These are phyloP conservation scores for Corynascus novoguineensis DNA, from an alignment of 495 filamentous ascomycete genomes.

Conservation along the genomic window DNA sequence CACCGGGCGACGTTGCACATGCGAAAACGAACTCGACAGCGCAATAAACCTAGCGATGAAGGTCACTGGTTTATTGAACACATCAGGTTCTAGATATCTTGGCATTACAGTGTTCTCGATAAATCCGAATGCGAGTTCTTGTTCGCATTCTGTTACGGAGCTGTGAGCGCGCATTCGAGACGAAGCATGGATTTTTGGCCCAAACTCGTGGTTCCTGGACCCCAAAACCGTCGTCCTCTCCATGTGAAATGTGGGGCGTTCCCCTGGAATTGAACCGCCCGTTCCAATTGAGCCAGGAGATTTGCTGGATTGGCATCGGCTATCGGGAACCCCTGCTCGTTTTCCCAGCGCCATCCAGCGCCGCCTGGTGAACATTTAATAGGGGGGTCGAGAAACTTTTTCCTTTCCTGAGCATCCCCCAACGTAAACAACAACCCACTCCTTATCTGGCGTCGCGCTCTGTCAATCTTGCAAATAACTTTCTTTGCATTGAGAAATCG, in stretches of 20 bases:
- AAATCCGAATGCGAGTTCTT: constrained; percentile 3
- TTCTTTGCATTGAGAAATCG: not conserved
- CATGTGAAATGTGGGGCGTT: constrained; percentile 7
- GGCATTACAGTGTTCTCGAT: not conserved
- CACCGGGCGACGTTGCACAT: not conserved
- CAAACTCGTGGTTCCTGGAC: not conserved
- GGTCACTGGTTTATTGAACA: not conserved
- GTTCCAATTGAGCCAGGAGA: constrained; percentile 7
- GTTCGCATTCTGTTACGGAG: too few relatives aligned
- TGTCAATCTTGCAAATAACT: too few relatives aligned
- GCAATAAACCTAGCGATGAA: not conserved
- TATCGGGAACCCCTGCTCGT: constrained; percentile 5
- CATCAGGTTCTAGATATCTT: not conserved
- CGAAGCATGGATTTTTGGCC: constrained; percentile 1
- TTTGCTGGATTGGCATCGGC: constrained; percentile 5
- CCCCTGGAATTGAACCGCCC: not conserved
- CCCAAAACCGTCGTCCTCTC: not conserved
- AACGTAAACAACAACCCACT: not conserved
- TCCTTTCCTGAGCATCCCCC: not conserved
- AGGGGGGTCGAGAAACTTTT: constrained; percentile 19
- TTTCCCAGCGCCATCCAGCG: not conserved
- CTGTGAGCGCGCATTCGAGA: not conserved
- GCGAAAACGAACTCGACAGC: not conserved
- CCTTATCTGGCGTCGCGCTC: not conserved
- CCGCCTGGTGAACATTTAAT: constrained; percentile 13